Evolutionary conservation across 257 asterid genomes (phyloP).

Genomic region (Lithospermum erythrorhizon): DNA sequence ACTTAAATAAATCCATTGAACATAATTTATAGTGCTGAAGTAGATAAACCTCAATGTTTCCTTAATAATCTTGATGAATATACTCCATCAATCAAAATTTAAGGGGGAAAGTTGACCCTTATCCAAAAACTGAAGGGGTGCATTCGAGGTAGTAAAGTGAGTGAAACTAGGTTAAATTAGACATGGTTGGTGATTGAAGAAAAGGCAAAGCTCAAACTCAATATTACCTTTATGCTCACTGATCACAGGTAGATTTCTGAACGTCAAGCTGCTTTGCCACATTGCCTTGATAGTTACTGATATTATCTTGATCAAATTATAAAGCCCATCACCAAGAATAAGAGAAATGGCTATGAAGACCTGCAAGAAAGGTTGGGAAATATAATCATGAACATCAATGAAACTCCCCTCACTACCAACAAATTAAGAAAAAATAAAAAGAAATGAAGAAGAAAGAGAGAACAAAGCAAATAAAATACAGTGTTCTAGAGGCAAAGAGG

Average conservation of each 20-base stretch:
- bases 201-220: slow-evolving; percentile 5
- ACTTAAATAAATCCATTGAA: background rate
- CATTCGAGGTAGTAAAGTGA: too few species aligned
- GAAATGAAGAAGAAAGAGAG: too few species aligned
- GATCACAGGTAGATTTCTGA: slow-evolving; percentile 40
- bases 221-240: slow-evolving; percentile 43
- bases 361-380: slow-evolving; percentile 26
- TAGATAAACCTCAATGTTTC: background rate
- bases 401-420: background rate
- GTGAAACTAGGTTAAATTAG: too few species aligned
- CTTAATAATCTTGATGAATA: too few species aligned
- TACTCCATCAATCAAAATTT: too few species aligned
- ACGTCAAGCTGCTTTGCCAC: slow-evolving; percentile 26
- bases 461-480: too few species aligned
- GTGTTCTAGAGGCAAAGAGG: too few species aligned
- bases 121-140: too few species aligned
- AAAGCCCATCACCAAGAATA: slow-evolving; percentile 89
- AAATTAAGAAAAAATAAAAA: too few species aligned
- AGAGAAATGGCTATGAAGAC: slow-evolving; percentile 83
- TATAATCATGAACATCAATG: background rate
- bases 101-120: too few species aligned
- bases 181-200: background rate
- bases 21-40: background rate
- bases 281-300: slow-evolving; percentile 52
- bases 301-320: slow-evolving; percentile 78